Percentiles rank a stretch among this genome's conserved stretches.
These are phyloP conservation scores for Cynanchum wilfordii DNA, from an alignment of 257 asterid species.

Conservation along the genomic window DNA sequence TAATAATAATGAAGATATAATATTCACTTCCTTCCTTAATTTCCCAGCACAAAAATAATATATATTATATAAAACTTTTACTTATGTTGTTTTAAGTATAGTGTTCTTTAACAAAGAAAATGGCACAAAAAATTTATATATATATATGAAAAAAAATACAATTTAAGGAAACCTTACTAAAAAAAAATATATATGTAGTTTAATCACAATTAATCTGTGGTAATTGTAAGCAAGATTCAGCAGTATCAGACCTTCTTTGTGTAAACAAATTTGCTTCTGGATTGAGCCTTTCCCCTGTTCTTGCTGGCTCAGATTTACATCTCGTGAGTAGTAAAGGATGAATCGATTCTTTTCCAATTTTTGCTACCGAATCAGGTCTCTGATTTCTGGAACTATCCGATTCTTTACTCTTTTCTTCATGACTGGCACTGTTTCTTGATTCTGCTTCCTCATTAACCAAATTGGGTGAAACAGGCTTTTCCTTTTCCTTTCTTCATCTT, in stretches of 20 bases:
- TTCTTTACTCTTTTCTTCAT: constrained; percentile 18
- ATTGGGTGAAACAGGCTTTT: constrained; percentile 5
- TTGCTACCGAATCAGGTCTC: constrained; percentile 22
- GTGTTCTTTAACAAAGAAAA: constrained; percentile 10
- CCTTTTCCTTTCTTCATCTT: constrained; percentile 15
- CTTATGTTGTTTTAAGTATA: neutral
- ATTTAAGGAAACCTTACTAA: constrained; percentile 14
- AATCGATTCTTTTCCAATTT: constrained; percentile 18
- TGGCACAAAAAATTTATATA: neutral
- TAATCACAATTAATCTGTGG: constrained; percentile 17
- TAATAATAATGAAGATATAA: too few relatives aligned
- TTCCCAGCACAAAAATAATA: neutral
- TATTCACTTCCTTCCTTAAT: constrained; percentile 3
- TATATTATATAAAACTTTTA: neutral
- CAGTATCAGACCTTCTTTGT: constrained; percentile 40
- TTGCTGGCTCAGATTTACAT: constrained; percentile 87
- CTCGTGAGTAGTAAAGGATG: constrained; percentile 70
- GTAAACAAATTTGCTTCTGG: constrained; percentile 34
- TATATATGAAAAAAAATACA: neutral
- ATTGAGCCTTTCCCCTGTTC: constrained; percentile 58
- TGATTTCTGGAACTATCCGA: constrained; percentile 9
- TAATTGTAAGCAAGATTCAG: constrained; percentile 26
- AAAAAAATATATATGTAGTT: neutral
- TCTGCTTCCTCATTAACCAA: constrained; percentile 21
- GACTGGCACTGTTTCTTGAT: constrained; percentile 23